These are phyloP conservation scores for Phytomonas serpens DNA, from an alignment of 208 protist genomes.

Conservation along the genomic window DNA sequence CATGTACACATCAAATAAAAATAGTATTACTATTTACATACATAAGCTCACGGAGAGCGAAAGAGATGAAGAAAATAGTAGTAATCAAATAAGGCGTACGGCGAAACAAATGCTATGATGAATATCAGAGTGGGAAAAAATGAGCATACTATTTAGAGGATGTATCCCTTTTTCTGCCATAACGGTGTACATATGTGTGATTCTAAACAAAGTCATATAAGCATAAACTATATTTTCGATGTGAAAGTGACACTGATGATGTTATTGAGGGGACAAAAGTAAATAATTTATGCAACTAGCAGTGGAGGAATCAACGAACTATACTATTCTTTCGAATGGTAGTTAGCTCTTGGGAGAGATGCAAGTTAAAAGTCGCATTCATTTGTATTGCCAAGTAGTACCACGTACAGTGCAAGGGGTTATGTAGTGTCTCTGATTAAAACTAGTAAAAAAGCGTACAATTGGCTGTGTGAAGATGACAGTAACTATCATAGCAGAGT, in stretches of 20 bases:
- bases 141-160: background rate
- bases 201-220: background rate
- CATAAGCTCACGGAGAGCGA: background rate
- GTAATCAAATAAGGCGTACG: background rate
- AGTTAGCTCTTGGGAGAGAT: background rate
- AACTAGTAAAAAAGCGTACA: background rate
- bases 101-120: background rate
- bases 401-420: background rate
- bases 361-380: background rate
- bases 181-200: background rate
- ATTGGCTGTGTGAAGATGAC: background rate
- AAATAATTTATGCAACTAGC: background rate
- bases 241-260: background rate
- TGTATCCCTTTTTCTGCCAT: background rate
- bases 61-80: background rate
- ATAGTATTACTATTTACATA: background rate
- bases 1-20: background rate
- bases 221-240: background rate
- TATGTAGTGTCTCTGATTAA: background rate
- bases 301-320: background rate
- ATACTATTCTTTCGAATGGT: background rate
- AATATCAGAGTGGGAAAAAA: background rate
- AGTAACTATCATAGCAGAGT: background rate
- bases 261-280: background rate
- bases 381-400: background rate